Base-by-base conservation (phyloP, 306 rosid species). In the Pyrus betulifolia region DNA sequence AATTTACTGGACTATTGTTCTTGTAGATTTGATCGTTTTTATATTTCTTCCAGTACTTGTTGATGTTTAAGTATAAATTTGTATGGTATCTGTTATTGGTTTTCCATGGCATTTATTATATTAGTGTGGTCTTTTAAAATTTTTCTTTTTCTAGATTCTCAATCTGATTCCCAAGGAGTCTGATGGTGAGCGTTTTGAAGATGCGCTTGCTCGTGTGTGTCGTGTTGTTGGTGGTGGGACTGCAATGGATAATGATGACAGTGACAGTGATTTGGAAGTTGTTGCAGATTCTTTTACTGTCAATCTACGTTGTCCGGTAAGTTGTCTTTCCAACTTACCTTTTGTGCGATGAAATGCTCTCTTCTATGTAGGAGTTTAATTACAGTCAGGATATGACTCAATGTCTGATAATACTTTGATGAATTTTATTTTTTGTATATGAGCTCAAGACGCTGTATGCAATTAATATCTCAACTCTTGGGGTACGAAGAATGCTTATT, bases 201-300 rank as follows among this genome's bases (percentile, higher is more conserved):
- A 87, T 62, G 98, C 99, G 74, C 93, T 96, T 84, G 93, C 96
- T 58, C 99, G 99, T 5, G 96, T 96, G 55, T 76, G 92, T 77
- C 89, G 89, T 84, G 97, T 57, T 57, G 86, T 87, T 40, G 91
- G 93, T 82, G 96, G 99, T 78, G 97, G 99, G 69, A 87, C 85
- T 82, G 83, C 91, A 23, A 81, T 80, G 40, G 96, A 89, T 81
- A 84, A 91, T 71, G 97, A 85, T 79, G 99, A 87, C 73, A 92
- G 96, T 65, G 98, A 96, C 82, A 96, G 98, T 85, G 99, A 96
- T 82, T 74, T 96, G 80, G 99, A 96, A 85, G 97, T 96, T 42
- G 99, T 96, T 85, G 91, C 99, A 12, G 98, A 96, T 78, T 86
- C 85, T 60, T 88, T 96, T 79, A 80, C 83, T 65, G 93, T 96